Base-by-base conservation (phyloP, 2,329 filamentous ascomycete genomes). In the Neonectria sp. region DNA sequence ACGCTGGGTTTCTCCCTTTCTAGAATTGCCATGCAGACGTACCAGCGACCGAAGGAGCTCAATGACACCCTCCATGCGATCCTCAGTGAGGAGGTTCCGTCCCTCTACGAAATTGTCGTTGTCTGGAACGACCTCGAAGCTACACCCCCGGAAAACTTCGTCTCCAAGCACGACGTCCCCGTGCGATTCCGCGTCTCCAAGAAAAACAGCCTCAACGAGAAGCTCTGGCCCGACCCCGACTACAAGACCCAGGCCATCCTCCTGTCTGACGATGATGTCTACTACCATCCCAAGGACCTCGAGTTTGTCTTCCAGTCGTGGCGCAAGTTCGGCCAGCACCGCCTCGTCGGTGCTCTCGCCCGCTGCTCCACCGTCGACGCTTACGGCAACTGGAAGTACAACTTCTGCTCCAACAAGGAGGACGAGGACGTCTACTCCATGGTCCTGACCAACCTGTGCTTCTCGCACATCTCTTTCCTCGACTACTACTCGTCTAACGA, bases 231-330 rank as follows among this genome's bases (percentile, higher is more conserved):
- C 3, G 79, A 82, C 31, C 77, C 79, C 5, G 70, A 72, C 2
- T 82, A 79, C 69, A 68, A 76, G 52, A 82, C 81, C 21, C 75
- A 82, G 57, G 81, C 81, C 13, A 76, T 83, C n/a, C 78, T 83
- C 25, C 75, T 82, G 11, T 79, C 78, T 21, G 81, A 83, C 48
- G 81, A 82, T 63, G 81, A 83, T 62, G 79, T 82, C 21, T 82
- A 79, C 69, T 82, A 80, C 70, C 72, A 76, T 31, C 81, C 81
- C 24, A 62, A 69, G 3, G 81, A 83, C 52, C 76, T 82, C 17
- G 81, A 82, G 13, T 83, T 81, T n/a, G 79, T 77, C 25, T 83
- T 83, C 60, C 80, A 82, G 57, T 73, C 77, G 15, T 83, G 81
- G 81, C 80, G 81, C 68, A 77, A 79, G 62, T 81, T 80, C 48